Conservation (phyloP, 2,329 filamentous ascomycete species). For the Truncatella angustata region DNA sequence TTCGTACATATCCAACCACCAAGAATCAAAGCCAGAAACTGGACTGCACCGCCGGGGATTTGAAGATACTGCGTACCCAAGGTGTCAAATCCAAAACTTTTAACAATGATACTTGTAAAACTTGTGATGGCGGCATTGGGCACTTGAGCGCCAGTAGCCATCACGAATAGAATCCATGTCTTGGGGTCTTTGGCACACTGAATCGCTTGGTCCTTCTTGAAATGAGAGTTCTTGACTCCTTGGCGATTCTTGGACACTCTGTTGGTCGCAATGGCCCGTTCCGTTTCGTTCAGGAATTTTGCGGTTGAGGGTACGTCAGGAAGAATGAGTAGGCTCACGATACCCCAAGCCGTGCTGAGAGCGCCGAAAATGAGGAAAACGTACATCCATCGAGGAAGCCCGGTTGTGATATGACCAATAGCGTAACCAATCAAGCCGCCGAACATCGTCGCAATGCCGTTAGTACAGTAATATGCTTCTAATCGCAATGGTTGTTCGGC, state of each 20-base stretch:
- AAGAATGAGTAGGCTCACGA: conserved; percentile 55
- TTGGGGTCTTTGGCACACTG: conserved; percentile 48
- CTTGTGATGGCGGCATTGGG: conserved; percentile 56
- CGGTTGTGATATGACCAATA: conserved; percentile 53
- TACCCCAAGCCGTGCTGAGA: conserved; percentile 53
- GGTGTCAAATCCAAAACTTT: conserved; percentile 37
- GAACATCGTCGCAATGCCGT: conserved; percentile 61
- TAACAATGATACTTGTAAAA: conserved; percentile 27
- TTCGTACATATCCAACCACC: conserved; percentile 51
- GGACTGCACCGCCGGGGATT: conserved; percentile 57
- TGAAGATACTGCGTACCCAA: conserved; percentile 56
- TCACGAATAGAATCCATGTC: conserved; percentile 55
- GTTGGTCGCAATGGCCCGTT: conserved; percentile 53
- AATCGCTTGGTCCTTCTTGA: conserved; percentile 43
- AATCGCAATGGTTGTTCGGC: conserved; percentile 50
- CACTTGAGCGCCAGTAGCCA: conserved; percentile 52
- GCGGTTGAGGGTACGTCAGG: conserved; percentile 63
- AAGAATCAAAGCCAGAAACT: conserved; percentile 50
- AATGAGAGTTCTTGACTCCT: conserved; percentile 52
- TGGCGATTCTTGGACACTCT: conserved; percentile 49
- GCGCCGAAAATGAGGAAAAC: conserved; percentile 59
- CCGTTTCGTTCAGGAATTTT: conserved; percentile 56
- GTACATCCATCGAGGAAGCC: conserved; percentile 29
- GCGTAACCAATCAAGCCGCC: conserved; percentile 59
- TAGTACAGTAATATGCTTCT: conserved; percentile 55